Evolutionary conservation across 305 asterid species (phyloP), one percentile per base, ranked within the genome.

Genomic region (Ajuga reptans): DNA sequence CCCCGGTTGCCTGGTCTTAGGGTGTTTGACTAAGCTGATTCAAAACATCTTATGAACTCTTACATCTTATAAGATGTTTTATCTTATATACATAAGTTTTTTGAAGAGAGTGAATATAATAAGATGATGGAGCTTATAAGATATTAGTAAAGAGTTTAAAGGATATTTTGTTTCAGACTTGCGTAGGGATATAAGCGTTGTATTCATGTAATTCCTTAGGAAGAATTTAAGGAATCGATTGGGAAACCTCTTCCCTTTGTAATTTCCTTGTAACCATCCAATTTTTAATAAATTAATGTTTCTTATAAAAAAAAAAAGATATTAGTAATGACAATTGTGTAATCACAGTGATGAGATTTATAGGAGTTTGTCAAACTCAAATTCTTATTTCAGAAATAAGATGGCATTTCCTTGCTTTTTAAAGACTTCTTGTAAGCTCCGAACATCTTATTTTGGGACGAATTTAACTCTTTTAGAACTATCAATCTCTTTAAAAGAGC

Each of bases 1-100:
- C 43, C 60, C 14, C 42, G 47, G 24, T 66, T 79, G 64, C 55
- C 74, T 60, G 72, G 55, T 69, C 27, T 36, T 67, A 31, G 4
- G 45, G 45, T 39, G 45, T 39, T 39, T 39, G 2, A 9, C 3
- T 39, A 8, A 39, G 45, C 45, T 39, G 7, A 39, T 7, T 31
- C 11, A 1, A 9, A 36, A 6, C 6, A 36, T 36, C 10, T 0
- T 36, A 39, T 9, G 3, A 9, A 8, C 36, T 39, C 45, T 39
- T 39, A 39, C 45, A 39, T 39, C 45, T 39, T 39, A 39, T 36
- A 36, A 36, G 42, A 36, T 39, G 10, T 39, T 9, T 9, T 36
- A 36, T 5, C 6, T 6, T 39, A 8, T 39, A 0, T 9, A 39
- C 7, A 39, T 39, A 39, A 39, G 11, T 39, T 39, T 9, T n/a